Conservation (phyloP, 2,329 filamentous ascomycete species). For the Bisporella sp. region DNA sequence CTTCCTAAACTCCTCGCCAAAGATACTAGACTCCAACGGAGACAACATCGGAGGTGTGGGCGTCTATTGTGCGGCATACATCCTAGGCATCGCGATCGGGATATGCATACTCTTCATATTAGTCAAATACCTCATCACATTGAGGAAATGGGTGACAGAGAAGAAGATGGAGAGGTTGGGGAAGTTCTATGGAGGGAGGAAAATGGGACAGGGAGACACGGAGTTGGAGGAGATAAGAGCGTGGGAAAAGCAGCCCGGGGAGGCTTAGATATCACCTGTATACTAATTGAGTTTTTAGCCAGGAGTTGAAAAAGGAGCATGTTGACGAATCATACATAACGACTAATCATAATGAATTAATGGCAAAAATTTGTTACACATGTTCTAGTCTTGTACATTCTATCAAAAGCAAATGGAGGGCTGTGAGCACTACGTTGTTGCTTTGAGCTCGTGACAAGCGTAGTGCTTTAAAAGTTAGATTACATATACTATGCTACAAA, state of each 20-base stretch:
- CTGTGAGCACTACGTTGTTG: too few relatives aligned
- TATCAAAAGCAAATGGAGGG: too few relatives aligned
- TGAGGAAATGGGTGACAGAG: slow-evolving; percentile 31
- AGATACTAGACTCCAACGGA: slow-evolving; percentile 3
- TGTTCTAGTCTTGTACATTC: too few relatives aligned
- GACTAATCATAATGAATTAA: too few relatives aligned
- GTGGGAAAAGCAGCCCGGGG: slow-evolving; percentile 16
- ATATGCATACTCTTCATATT: slow-evolving; percentile 20
- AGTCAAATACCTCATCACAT: slow-evolving; percentile 7
- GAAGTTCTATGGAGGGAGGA: slow-evolving; percentile 26
- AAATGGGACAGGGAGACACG: slow-evolving; percentile 15
- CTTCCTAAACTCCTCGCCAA: slow-evolving; percentile 58
- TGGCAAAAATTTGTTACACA: too few relatives aligned
- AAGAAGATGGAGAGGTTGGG: slow-evolving; percentile 33
- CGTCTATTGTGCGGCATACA: slow-evolving; percentile 17
- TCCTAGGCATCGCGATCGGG: slow-evolving; percentile 21
- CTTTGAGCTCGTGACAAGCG: too few relatives aligned
- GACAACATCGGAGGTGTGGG: slow-evolving; percentile 12
- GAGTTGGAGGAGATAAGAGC: slow-evolving; percentile 18
- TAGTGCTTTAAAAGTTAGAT: too few relatives aligned
- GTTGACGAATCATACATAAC: too few relatives aligned
- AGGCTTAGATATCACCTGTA: too few relatives aligned
- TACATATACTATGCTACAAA: too few relatives aligned
- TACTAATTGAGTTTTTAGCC: too few relatives aligned
- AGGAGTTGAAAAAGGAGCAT: too few relatives aligned